phyloP scores from a whole-genome alignment of 306 rosid species.

The Cicer judaicum region DNA sequence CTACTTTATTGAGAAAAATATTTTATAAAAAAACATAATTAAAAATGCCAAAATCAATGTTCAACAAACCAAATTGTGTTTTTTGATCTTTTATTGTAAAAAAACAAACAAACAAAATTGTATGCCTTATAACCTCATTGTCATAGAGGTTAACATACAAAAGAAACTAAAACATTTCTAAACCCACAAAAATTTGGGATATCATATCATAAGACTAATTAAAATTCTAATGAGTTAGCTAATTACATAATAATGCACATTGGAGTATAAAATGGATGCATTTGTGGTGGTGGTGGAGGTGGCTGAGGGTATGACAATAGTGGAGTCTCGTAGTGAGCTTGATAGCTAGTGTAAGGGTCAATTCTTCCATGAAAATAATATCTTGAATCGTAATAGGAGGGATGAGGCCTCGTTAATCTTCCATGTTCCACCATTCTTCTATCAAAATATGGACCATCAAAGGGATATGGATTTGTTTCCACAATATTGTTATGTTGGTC shows the following conservation, averaged over 20 bases:
- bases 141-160: neutral
- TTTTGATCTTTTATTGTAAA: too few species aligned
- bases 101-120: too few species aligned
- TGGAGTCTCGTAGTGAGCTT: slow-evolving; percentile 29
- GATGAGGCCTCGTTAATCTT: neutral
- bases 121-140: too few species aligned
- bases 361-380: slow-evolving; percentile 24
- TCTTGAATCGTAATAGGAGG: slow-evolving; percentile 23
- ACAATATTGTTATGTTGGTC: slow-evolving; percentile 29
- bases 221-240: neutral
- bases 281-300: neutral
- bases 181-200: neutral
- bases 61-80: too few species aligned
- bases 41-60: too few species aligned
- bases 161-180: neutral
- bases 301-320: slow-evolving; percentile 39
- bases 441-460: slow-evolving; percentile 42
- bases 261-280: slow-evolving; percentile 37
- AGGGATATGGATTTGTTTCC: slow-evolving; percentile 44
- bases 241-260: slow-evolving; percentile 28
- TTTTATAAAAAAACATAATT: too few species aligned
- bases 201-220: neutral
- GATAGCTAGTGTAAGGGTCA: slow-evolving; percentile 36
- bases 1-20: too few species aligned
- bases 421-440: slow-evolving; percentile 40